Evolutionary conservation across 805 yeast species (phyloP).

Genomic region (Wickerhamomyces ciferrii): DNA sequence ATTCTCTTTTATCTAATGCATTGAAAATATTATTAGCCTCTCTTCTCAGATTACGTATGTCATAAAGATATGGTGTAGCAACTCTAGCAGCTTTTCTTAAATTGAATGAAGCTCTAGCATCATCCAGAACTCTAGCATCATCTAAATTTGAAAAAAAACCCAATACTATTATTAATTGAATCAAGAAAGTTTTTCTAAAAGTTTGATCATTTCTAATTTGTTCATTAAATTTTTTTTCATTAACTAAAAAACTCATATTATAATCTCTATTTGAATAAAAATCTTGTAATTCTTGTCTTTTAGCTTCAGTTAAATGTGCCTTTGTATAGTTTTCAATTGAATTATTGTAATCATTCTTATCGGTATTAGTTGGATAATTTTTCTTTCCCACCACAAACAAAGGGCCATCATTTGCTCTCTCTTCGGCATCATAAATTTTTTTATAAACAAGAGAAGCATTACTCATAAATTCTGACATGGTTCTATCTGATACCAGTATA

Average conservation of each 20-base stretch:
- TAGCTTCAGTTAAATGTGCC: slow-evolving; percentile 4
- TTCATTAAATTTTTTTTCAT: slow-evolving; percentile 8
- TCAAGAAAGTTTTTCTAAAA: slow-evolving; percentile 11
- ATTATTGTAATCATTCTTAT: slow-evolving; percentile 1
- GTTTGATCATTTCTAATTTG: slow-evolving; percentile 11
- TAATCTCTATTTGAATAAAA: slow-evolving; percentile 10
- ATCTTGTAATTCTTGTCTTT: slow-evolving; percentile 6
- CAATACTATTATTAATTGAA: slow-evolving; percentile 6
- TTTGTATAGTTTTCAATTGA: slow-evolving; percentile 3
- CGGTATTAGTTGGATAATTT: neutral
- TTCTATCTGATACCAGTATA: neutral
- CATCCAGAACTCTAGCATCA: neutral
- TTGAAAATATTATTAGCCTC: neutral
- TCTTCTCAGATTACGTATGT: slow-evolving; percentile 1
- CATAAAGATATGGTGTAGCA: neutral
- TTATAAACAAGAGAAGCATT: neutral
- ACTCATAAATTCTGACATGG: neutral
- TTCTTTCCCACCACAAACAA: neutral
- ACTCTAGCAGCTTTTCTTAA: neutral
- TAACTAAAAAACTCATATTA: slow-evolving; percentile 13
- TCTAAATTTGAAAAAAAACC: neutral
- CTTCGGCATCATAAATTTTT: neutral
- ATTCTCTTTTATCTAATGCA: slow-evolving; percentile 3
- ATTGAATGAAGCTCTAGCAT: neutral
- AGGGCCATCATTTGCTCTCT: neutral